A percentile compares a stretch with the other conserved stretches of the same genome.
Conservation (phyloP, 1,284 basidiomycete genomes). For the Golubevia sp. region DNA sequence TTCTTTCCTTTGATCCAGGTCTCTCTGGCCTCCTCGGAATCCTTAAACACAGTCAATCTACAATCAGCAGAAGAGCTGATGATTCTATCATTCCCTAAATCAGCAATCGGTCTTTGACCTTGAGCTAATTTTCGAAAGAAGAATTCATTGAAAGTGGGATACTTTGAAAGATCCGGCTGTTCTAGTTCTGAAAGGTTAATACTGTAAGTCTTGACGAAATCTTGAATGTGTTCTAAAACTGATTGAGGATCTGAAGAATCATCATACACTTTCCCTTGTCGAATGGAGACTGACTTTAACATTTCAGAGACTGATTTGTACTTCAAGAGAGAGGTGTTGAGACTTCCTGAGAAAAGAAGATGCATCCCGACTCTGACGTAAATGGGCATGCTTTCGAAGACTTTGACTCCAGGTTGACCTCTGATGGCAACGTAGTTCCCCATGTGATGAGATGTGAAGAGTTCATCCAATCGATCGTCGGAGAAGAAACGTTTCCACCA, state of each 20-base stretch:
- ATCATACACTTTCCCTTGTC: constrained; percentile 42
- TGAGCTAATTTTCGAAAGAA: constrained; percentile 6
- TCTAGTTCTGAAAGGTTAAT: constrained; percentile 1
- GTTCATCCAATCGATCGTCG: constrained; percentile 23
- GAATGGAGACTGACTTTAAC: constrained; percentile 27
- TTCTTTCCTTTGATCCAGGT: constrained; percentile 10
- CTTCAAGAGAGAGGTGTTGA: constrained; percentile 6
- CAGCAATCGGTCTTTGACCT: constrained; percentile 5
- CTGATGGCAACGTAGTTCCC: constrained; percentile 47
- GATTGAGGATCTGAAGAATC: constrained; percentile 20
- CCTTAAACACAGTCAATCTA: constrained; percentile 5
- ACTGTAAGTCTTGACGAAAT: constrained; percentile 9
- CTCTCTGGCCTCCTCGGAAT: constrained; percentile 2
- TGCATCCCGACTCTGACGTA: constrained; percentile 22
- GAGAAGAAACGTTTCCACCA: not conserved
- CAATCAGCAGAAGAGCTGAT: constrained; percentile 10
- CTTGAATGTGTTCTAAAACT: constrained; percentile 16
- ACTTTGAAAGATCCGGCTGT: constrained; percentile 2
- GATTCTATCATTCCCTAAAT: constrained; percentile 1
- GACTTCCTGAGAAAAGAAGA: constrained; percentile 13
- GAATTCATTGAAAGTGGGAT: constrained; percentile 10
- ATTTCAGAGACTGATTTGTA: constrained; percentile 18
- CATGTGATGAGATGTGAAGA: constrained; percentile 35
- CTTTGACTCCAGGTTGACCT: constrained; percentile 22
- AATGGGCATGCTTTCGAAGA: constrained; percentile 37